Base-by-base conservation (phyloP, 257 asterid species). In the Coffea eugenioides region DNA sequence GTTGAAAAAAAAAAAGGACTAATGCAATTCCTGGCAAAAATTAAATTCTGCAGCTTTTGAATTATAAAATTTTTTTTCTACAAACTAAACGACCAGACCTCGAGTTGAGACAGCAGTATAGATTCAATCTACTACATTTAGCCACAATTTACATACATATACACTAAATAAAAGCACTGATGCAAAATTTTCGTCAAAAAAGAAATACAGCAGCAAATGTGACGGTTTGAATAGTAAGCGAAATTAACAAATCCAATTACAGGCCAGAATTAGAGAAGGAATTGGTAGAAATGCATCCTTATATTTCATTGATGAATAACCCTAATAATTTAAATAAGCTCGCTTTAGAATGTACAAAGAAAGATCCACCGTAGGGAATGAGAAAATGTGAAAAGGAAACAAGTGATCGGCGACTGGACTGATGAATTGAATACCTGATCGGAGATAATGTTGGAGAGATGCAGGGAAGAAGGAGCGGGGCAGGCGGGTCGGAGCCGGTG, bases 391-490 rank as follows among this genome's bases (percentile, higher is more conserved):
- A 49, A 51, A 27, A n/a, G 57, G 62, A 61, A 6, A 5, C 46
- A 61, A 62, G 45, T 73, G 51, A 80, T 80, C 68, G 74, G 69
- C 51, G 59, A n/a, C 21, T 36, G 67, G 18, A 7, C 46, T 31
- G 56, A 73, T 62, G 45, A 36, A 46, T 70, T 64, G 15, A 49
- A 4, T 73, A 80, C 83, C 83, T 74, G 76, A 74, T 80, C 83
- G 79, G 79, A 66, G 79, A 74, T 74, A 75, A 74, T 73, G 61
- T 13, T 46, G 20, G 39, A 25, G 20, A 70, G 51, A 41, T 43
- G 6, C 43, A 46, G 45, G 11, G 45, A 14, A 64, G 70, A 12
- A 45, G 57, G 4, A 27, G 66, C 43, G 20, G 41, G 23, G 61
- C 61, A 16, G 41, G 15, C 1, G 61, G 59, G 36, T 4, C 68